phyloP scores from a whole-genome alignment of 495 filamentous ascomycete species.

The Xylaria intraflava region DNA sequence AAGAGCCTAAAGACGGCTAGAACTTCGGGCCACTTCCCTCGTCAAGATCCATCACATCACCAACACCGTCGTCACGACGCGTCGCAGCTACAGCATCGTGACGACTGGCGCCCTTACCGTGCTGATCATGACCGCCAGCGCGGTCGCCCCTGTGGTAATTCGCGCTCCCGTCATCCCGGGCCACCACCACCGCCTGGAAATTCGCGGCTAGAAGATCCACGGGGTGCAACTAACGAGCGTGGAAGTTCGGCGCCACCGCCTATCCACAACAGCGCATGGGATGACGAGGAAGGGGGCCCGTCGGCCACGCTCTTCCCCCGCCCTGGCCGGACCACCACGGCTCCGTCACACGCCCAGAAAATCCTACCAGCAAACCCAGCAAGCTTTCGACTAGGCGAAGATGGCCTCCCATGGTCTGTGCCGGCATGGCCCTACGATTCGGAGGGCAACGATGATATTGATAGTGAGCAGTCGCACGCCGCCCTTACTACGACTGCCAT shows the following conservation, averaged over 20 bases:
- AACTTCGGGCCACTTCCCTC: slow-evolving; percentile 31
- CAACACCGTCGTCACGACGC: slow-evolving; percentile 20
- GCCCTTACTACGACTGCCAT: slow-evolving; percentile 17
- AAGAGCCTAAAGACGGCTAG: slow-evolving; percentile 32
- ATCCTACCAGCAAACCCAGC: slow-evolving; percentile 34
- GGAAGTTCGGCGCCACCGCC: slow-evolving; percentile 41
- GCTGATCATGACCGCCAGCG: slow-evolving; percentile 16
- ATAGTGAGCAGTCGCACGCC: slow-evolving; percentile 5
- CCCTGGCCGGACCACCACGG: slow-evolving; percentile 2
- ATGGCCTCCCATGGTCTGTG: slow-evolving; percentile 38
- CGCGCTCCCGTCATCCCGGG: slow-evolving; percentile 8
- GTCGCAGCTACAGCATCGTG: slow-evolving; percentile 10
- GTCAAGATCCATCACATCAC: slow-evolving; percentile 27
- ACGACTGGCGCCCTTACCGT: slow-evolving; percentile 20
- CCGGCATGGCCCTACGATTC: slow-evolving; percentile 28
- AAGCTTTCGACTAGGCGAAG: slow-evolving; percentile 40
- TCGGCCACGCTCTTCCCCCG: slow-evolving; percentile 14
- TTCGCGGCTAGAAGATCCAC: neutral
- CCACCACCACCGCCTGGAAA: neutral
- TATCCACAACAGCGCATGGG: slow-evolving; percentile 37
- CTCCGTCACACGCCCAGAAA: slow-evolving; percentile 25
- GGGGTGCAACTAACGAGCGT: slow-evolving; percentile 21
- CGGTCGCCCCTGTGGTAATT: slow-evolving; percentile 6
- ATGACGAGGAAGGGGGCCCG: slow-evolving; percentile 24
- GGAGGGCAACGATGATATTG: neutral